Evolutionary conservation across 2,329 filamentous ascomycete species (phyloP).

Genomic region (Penicillium sumatraense): DNA sequence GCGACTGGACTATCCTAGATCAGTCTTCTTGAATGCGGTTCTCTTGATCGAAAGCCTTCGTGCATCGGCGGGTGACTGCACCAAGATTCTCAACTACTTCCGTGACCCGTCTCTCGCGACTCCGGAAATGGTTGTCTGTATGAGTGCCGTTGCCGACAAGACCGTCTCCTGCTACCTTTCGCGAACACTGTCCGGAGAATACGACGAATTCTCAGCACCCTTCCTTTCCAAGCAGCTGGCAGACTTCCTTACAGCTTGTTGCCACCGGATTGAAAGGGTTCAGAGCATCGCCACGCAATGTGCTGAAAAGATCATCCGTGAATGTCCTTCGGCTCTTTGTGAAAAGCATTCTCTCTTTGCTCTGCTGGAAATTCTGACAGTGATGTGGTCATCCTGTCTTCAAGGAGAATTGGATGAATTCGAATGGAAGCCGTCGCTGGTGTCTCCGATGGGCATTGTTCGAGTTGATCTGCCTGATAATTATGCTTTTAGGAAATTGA

Average conservation of each 20-base stretch:
- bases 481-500: conserved; percentile 78
- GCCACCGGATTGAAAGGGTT: conserved; percentile 88
- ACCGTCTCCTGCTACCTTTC: conserved; percentile 80
- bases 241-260: conserved; percentile 83
- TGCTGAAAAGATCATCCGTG: conserved; percentile 81
- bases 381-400: conserved; percentile 94
- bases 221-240: conserved; percentile 89
- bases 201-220: conserved; percentile 83
- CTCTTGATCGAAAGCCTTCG: conserved; percentile 88
- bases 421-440: conserved; percentile 80
- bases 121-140: conserved; percentile 65
- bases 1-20: conserved; percentile 82
- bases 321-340: conserved; percentile 87
- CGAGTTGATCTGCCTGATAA: conserved; percentile 92
- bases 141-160: conserved; percentile 66
- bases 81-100: conserved; percentile 88
- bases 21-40: conserved; percentile 88
- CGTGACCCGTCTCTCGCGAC: conserved; percentile 80
- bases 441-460: conserved; percentile 76
- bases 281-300: conserved; percentile 83
- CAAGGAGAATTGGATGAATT: conserved; percentile 96
- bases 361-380: conserved; percentile 83
- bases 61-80: conserved; percentile 85
- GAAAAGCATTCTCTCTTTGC: conserved; percentile 90
- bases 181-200: conserved; percentile 72